Conservation (phyloP, 192 early-diverging fungal species). For the Entomortierella chlamydospora region DNA sequence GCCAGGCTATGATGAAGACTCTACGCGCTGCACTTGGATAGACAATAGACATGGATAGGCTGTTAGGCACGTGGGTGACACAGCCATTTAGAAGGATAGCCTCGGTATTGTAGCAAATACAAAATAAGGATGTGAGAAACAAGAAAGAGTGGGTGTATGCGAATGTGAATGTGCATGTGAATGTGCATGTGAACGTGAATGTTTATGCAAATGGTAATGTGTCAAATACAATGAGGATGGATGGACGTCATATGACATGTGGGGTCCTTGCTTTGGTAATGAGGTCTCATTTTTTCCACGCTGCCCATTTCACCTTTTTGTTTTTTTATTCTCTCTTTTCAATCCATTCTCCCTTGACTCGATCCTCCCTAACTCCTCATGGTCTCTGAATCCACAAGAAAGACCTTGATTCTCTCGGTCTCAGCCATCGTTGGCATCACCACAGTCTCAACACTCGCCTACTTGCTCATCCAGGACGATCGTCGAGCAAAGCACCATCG, state of each 20-base stretch:
- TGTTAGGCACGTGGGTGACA: too few relatives aligned
- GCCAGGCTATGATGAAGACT: conserved; percentile 17
- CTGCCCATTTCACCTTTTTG: neutral
- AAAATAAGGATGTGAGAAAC: neutral
- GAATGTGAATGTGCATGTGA: too few relatives aligned
- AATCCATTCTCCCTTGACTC: neutral
- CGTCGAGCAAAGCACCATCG: conserved; percentile 42
- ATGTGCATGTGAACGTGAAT: too few relatives aligned
- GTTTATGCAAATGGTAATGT: too few relatives aligned
- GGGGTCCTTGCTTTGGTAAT: neutral
- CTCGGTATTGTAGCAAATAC: too few relatives aligned
- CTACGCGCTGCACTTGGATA: conserved; percentile 9
- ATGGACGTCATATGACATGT: too few relatives aligned
- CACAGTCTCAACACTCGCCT: conserved; percentile 36
- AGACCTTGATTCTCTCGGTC: conserved; percentile 41
- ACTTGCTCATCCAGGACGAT: conserved; percentile 51
- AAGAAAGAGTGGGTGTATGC: too few relatives aligned
- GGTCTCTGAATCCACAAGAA: conserved; percentile 41
- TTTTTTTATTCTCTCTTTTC: neutral
- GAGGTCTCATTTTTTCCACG: neutral
- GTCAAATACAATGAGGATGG: too few relatives aligned
- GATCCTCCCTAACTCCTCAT: conserved; percentile 4
- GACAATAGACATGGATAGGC: too few relatives aligned
- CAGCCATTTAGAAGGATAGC: too few relatives aligned
- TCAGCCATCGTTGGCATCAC: conserved; percentile 46